These are phyloP conservation scores for Volvox reticuliferus DNA, from an alignment of 139 green algal genomes.

Conservation along the genomic window DNA sequence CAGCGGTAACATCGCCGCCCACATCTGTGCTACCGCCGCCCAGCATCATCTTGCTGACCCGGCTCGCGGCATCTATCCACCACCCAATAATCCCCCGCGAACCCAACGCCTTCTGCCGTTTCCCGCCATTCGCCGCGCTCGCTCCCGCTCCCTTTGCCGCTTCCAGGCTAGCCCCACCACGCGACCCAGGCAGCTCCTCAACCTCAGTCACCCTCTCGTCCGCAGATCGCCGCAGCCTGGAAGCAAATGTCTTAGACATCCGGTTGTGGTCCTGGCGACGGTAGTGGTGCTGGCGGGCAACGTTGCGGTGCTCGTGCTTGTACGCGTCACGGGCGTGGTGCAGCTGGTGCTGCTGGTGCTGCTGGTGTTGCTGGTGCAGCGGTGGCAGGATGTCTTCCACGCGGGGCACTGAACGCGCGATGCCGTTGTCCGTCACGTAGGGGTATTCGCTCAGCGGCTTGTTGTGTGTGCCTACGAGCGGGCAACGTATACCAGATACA, in stretches of 20 bases:
- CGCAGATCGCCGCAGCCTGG: neutral
- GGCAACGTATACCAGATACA: neutral
- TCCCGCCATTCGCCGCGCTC: neutral
- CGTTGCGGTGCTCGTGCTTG: neutral
- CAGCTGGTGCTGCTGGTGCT: neutral
- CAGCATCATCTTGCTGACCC: too few species aligned
- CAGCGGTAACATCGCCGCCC: neutral
- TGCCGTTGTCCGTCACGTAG: slow-evolving; percentile 5
- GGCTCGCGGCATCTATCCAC: too few species aligned
- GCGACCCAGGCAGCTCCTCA: neutral
- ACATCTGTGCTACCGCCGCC: too few species aligned
- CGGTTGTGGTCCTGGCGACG: neutral
- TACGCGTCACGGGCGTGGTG: neutral
- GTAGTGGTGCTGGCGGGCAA: neutral
- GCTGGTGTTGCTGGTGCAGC: neutral
- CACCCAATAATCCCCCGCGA: neutral
- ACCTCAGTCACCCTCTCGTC: too few species aligned
- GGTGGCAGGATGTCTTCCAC: neutral
- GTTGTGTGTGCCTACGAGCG: neutral
- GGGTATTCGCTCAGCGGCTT: neutral
- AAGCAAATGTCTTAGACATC: neutral
- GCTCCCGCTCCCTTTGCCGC: neutral
- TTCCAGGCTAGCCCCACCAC: neutral
- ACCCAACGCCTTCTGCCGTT: neutral
- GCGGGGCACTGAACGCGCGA: neutral